Conservation (phyloP, 2,329 filamentous ascomycete species). For the Sporothrix luriei region DNA sequence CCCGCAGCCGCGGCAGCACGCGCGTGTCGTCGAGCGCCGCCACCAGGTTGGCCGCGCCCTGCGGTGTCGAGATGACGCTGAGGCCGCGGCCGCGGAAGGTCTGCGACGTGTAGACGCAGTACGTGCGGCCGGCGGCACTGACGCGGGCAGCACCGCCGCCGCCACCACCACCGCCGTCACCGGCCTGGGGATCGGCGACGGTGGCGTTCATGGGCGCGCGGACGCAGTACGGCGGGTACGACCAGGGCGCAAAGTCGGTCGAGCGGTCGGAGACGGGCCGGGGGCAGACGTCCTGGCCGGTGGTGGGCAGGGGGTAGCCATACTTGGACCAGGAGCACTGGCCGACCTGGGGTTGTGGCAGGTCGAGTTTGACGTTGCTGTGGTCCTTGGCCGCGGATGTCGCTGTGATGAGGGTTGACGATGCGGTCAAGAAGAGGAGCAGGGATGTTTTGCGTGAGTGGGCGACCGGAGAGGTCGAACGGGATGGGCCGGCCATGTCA, state of each 20-base stretch:
- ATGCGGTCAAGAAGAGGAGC: neutral
- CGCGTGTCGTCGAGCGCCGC: constrained; percentile 37
- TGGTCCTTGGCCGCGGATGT: neutral
- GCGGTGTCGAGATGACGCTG: constrained; percentile 38
- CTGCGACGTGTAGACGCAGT: constrained; percentile 39
- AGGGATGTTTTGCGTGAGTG: neutral
- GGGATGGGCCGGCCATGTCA: neutral
- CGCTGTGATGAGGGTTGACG: neutral
- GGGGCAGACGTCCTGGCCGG: constrained; percentile 24
- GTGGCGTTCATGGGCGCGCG: constrained; percentile 24
- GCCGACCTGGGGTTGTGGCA: constrained; percentile 17
- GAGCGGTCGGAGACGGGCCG: constrained; percentile 26
- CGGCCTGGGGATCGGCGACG: neutral
- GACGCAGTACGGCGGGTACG: constrained; percentile 35
- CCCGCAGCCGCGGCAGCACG: constrained; percentile 29
- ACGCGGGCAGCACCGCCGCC: neutral
- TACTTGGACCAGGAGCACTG: constrained; percentile 30
- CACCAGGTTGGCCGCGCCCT: constrained; percentile 37
- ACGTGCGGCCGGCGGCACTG: constrained; percentile 24
- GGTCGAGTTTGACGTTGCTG: neutral
- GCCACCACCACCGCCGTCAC: no score
- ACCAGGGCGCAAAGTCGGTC: constrained; percentile 35
- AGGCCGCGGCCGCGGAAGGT: constrained; percentile 38
- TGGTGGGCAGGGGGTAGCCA: constrained; percentile 26
- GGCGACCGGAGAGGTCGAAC: neutral